Percentiles rank a stretch among this genome's conserved stretches.
phyloP scores from a whole-genome alignment of 73 alveolate genomes.

The Paramecium octaurelia region DNA sequence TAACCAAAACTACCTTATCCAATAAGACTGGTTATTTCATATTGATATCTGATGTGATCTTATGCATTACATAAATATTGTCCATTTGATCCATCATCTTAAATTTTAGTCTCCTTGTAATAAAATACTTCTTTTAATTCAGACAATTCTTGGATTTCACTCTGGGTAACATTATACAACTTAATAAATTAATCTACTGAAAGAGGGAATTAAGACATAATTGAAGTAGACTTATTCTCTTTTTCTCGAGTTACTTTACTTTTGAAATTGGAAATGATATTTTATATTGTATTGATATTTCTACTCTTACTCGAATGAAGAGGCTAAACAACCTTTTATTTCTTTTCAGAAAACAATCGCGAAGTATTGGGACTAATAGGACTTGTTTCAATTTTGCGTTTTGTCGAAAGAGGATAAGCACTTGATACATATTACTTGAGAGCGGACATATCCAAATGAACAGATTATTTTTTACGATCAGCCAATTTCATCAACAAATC shows the following conservation, averaged over 20 bases:
- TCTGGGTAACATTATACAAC: neutral
- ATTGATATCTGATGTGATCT: slow-evolving; percentile 89
- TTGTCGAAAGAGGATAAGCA: neutral
- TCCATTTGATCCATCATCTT: slow-evolving; percentile 69
- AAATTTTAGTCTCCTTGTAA: neutral
- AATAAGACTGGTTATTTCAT: slow-evolving; percentile 81
- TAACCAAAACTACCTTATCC: slow-evolving; percentile 97
- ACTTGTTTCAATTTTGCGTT: neutral
- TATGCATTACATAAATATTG: slow-evolving; percentile 77
- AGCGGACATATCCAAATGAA: neutral
- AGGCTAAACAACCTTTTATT: neutral
- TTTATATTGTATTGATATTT: neutral
- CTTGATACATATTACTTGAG: neutral
- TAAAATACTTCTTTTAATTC: neutral
- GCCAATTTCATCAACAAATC: slow-evolving; percentile 20
- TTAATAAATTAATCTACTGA: neutral
- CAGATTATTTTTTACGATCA: neutral
- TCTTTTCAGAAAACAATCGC: neutral
- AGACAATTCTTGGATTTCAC: neutral
- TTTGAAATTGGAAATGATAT: neutral
- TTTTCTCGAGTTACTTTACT: neutral
- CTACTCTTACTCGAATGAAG: neutral
- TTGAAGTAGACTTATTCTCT: neutral
- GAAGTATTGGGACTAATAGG: neutral
- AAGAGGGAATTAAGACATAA: neutral